Conservation (phyloP, 164 flowering plant genomes). For the Magnolia officinalis region DNA sequence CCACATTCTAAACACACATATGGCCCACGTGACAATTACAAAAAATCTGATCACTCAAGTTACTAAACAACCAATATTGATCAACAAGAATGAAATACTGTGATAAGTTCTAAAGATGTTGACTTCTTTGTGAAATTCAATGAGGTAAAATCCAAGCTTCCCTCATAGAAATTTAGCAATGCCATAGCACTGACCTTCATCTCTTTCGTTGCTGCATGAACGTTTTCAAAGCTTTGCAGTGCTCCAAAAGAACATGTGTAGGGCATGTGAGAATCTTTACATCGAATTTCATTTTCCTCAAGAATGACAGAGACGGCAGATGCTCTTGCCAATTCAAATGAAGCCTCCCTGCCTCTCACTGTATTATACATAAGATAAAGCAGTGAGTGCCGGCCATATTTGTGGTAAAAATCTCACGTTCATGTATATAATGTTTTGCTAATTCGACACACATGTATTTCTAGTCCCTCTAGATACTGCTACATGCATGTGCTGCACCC, state of each 20-base stretch:
- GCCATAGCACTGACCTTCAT: conserved; percentile 30
- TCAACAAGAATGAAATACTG: neutral
- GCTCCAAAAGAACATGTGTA: conserved; percentile 25
- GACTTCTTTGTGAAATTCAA: neutral
- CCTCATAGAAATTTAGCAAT: neutral
- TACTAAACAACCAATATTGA: neutral
- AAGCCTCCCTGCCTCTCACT: conserved; percentile 49
- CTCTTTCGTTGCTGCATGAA: conserved; percentile 24
- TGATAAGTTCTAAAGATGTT: neutral
- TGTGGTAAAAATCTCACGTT: neutral
- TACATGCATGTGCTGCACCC: neutral
- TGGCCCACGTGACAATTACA: neutral
- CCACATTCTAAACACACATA: neutral
- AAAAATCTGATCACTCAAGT: neutral
- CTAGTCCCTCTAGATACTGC: neutral
- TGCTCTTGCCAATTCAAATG: conserved; percentile 33
- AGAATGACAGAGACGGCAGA: conserved; percentile 31
- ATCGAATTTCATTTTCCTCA: conserved; percentile 32
- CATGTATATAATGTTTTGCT: no score
- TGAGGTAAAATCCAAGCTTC: neutral
- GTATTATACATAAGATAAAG: conserved; percentile 12
- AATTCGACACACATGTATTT: neutral
- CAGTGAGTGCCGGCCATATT: neutral
- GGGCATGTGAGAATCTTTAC: conserved; percentile 28
- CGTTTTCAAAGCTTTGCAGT: conserved; percentile 24